These are phyloP conservation scores for Parathielavia hyrcaniae DNA, from an alignment of 495 filamentous ascomycete genomes.

Conservation along the genomic window DNA sequence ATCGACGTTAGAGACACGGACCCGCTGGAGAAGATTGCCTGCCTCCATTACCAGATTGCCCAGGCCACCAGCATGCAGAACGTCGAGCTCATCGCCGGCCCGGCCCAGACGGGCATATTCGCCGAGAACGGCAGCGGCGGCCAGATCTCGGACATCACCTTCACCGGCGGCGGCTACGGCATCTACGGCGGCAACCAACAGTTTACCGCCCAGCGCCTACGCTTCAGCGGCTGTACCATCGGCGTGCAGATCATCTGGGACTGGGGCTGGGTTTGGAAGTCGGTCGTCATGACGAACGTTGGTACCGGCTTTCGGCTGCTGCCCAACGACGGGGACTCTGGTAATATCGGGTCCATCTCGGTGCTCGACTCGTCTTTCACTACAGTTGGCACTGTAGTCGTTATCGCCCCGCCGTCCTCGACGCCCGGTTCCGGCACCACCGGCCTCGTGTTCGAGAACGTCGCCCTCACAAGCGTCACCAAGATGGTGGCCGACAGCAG, in stretches of 20 bases:
- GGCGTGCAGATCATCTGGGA: conserved; percentile 80
- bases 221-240: conserved; percentile 71
- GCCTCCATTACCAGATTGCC: conserved; percentile 91
- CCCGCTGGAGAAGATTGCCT: conserved; percentile 45
- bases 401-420: conserved; percentile 49
- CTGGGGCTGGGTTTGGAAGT: conserved; percentile 46
- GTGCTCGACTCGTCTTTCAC: conserved; percentile 62
- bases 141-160: conserved; percentile 69
- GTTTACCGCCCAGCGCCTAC: conserved; percentile 38
- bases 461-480: conserved; percentile 26
- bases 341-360: conserved; percentile 65
- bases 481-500: neutral
- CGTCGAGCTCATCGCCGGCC: conserved; percentile 33
- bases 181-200: conserved; percentile 64
- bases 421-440: too few species aligned
- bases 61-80: conserved; percentile 85
- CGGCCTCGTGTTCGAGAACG: conserved; percentile 42
- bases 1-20: conserved; percentile 62
- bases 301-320: too few species aligned
- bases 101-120: conserved; percentile 60
- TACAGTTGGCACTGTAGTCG: conserved; percentile 55
- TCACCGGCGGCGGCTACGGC: conserved; percentile 71
- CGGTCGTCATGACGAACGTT: too few species aligned
- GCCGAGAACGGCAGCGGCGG: conserved; percentile 87
- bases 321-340: too few species aligned